phyloP scores from a whole-genome alignment of 169 alveolate species.

The Plasmodium knowlesi region DNA sequence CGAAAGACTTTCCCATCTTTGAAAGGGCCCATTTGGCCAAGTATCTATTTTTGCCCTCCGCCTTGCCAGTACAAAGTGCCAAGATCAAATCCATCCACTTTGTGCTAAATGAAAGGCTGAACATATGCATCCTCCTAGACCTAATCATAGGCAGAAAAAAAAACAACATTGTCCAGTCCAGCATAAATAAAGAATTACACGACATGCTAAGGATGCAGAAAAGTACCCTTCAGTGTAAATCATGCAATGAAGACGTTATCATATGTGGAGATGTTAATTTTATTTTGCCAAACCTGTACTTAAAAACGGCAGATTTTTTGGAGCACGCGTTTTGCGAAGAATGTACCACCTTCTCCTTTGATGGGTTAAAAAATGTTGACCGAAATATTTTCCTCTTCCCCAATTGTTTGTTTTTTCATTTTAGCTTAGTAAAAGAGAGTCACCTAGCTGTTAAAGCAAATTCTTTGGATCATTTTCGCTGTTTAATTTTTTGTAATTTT shows the following conservation, averaged over 20 bases:
- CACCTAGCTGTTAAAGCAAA: slow-evolving; percentile 6
- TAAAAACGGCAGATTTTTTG: slow-evolving; percentile 32
- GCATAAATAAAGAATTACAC: slow-evolving; percentile 37
- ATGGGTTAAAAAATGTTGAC: slow-evolving; percentile 18
- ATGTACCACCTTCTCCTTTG: slow-evolving; percentile 41
- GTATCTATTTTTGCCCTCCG: slow-evolving; percentile 38
- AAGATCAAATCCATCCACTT: slow-evolving; percentile 46
- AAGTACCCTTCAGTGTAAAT: slow-evolving; percentile 14
- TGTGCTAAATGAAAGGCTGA: slow-evolving; percentile 22
- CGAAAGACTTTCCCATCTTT: background rate
- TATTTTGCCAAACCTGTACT: slow-evolving; percentile 37
- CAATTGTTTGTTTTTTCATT: slow-evolving; percentile 39
- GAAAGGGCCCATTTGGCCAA: slow-evolving; percentile 4
- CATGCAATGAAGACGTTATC: slow-evolving; percentile 24
- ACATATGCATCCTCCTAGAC: slow-evolving; percentile 10
- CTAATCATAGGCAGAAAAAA: slow-evolving; percentile 25
- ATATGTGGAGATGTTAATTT: slow-evolving; percentile 22
- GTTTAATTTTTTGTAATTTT: slow-evolving; percentile 34
- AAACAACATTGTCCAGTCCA: slow-evolving; percentile 3
- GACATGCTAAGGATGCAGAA: slow-evolving; percentile 41
- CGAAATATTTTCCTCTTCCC: slow-evolving; percentile 32
- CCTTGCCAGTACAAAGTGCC: slow-evolving; percentile 20
- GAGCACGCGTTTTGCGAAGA: slow-evolving; percentile 72
- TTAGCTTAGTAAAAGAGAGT: slow-evolving; percentile 20
- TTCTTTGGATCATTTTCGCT: background rate